phyloP scores from a whole-genome alignment of 108 stramenopile genomes.

The Pseudonitzschia multiseries region DNA sequence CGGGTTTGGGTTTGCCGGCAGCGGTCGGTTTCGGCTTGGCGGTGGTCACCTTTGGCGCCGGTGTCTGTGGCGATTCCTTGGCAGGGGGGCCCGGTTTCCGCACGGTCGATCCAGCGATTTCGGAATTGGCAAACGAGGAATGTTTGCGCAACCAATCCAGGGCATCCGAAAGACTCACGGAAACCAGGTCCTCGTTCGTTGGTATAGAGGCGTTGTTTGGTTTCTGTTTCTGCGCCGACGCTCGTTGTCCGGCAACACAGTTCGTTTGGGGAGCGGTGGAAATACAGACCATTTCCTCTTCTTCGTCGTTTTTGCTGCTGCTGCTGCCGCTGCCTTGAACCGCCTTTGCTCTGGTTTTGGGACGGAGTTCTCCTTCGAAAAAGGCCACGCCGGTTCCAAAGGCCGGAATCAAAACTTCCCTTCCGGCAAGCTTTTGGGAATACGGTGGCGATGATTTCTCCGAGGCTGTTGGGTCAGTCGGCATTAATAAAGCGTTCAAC shows the following conservation, averaged over 20 bases:
- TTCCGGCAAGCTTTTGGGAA: neutral
- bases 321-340: neutral
- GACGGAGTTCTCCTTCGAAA: slow-evolving; percentile 14
- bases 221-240: neutral
- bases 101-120: neutral
- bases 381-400: slow-evolving; percentile 4
- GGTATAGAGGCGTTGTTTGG: neutral
- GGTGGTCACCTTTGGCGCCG: neutral
- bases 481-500: neutral
- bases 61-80: neutral
- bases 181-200: neutral
- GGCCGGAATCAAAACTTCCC: slow-evolving; percentile 5
- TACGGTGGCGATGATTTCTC: neutral
- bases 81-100: no score
- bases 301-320: neutral
- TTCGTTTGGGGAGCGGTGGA: neutral
- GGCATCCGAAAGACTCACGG: neutral
- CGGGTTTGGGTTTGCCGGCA: neutral
- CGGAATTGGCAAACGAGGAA: neutral
- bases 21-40: neutral
- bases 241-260: neutral
- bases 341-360: neutral
- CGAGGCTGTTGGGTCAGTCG: neutral
- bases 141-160: slow-evolving; percentile 1
- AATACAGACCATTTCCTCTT: neutral